phyloP scores from a whole-genome alignment of 768 basidiomycete species.

The Lentinula aciculospora region DNA sequence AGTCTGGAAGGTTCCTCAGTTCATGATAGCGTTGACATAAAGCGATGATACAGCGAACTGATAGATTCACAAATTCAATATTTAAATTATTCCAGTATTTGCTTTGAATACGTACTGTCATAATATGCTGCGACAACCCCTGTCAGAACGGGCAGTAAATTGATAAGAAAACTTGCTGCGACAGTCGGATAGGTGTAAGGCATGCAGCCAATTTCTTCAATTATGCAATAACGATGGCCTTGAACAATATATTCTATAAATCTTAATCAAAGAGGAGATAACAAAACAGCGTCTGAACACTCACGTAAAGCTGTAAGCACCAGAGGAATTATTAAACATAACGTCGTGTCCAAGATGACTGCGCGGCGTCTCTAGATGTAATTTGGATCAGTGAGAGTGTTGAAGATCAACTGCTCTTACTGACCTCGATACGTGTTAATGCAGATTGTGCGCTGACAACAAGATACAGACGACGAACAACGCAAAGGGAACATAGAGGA shows the following conservation, averaged over 20 bases:
- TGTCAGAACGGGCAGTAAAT: constrained; percentile 21
- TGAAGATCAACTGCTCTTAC: neutral
- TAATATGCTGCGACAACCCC: constrained; percentile 25
- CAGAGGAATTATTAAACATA: constrained; percentile 31
- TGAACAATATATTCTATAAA: constrained; percentile 29
- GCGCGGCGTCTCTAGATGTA: constrained; percentile 27
- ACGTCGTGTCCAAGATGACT: constrained; percentile 27
- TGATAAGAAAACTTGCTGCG: constrained; percentile 17
- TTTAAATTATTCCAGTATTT: neutral
- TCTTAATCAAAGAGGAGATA: neutral
- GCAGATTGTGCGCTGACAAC: neutral
- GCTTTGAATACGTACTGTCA: constrained; percentile 18
- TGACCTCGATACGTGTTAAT: neutral
- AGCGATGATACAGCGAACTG: neutral
- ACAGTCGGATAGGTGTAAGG: constrained; percentile 22
- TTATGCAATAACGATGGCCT: constrained; percentile 26
- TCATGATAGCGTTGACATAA: neutral
- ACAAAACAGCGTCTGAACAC: constrained; percentile 9
- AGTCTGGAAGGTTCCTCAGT: neutral
- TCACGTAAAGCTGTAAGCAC: constrained; percentile 28
- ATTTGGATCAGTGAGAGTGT: constrained; percentile 8
- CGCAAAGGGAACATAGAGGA: constrained; percentile 12
- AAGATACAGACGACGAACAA: constrained; percentile 15
- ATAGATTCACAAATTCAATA: neutral
- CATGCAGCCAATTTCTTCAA: constrained; percentile 31